phyloP scores from a whole-genome alignment of 192 early-diverging fungal species.

The Hyaloraphidium curvatum region DNA sequence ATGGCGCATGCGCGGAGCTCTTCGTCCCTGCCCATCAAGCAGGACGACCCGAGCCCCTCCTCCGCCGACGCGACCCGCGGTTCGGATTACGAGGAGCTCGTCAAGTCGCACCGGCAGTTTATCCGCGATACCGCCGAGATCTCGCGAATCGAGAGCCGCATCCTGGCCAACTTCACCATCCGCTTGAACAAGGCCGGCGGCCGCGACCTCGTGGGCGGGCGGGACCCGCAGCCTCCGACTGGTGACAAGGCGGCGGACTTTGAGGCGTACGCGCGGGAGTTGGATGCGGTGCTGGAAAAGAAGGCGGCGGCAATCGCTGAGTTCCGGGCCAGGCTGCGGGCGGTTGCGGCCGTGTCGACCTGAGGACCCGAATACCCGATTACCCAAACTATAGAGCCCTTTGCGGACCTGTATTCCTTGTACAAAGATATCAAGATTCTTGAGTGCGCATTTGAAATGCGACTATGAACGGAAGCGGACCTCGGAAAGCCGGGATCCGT shows the following conservation, averaged over 20 bases:
- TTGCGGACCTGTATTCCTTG: too few relatives aligned
- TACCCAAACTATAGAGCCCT: too few relatives aligned
- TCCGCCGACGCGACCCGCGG: too few relatives aligned
- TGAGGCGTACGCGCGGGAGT: conserved; percentile 15
- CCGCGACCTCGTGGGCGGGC: conserved; percentile 6
- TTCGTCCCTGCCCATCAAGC: conserved; percentile 4
- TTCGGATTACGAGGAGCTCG: conserved; percentile 26
- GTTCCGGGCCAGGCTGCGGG: conserved; percentile 9
- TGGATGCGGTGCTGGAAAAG: conserved; percentile 16
- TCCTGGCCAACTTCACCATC: conserved; percentile 29
- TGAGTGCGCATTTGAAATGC: too few relatives aligned
- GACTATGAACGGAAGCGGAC: too few relatives aligned
- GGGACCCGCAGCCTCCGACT: conserved; percentile 3
- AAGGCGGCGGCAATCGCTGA: conserved; percentile 10
- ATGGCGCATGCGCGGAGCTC: too few relatives aligned
- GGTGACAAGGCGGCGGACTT: conserved; percentile 2
- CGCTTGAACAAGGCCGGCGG: conserved; percentile 10
- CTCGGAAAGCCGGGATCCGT: too few relatives aligned
- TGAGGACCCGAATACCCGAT: too few relatives aligned
- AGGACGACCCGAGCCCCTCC: conserved; percentile 1
- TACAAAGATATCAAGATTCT: too few relatives aligned
- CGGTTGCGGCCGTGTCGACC: too few relatives aligned
- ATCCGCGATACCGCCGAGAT: conserved; percentile 25
- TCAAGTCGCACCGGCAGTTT: conserved; percentile 25
- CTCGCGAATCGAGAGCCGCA: conserved; percentile 22